These are phyloP conservation scores for Tolypocladium guangdongense DNA, from an alignment of 2,329 filamentous ascomycete genomes.

Conservation along the genomic window DNA sequence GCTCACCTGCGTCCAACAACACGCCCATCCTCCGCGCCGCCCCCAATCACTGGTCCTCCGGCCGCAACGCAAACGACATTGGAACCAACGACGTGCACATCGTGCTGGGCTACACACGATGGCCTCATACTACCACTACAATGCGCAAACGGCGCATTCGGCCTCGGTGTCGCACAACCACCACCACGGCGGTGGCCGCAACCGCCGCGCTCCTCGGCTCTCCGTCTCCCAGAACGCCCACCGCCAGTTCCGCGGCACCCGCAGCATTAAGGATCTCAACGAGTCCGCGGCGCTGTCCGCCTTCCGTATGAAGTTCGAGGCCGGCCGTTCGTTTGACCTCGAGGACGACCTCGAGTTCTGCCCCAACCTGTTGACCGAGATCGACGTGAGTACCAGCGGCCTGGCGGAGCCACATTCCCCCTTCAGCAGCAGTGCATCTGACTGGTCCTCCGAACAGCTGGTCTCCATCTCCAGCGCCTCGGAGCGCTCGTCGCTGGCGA, in stretches of 20 bases:
- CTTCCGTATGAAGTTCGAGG: slow-evolving; percentile 83
- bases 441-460: slow-evolving; percentile 46
- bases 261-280: slow-evolving; percentile 75
- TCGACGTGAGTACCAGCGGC: slow-evolving; percentile 57
- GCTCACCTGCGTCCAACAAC: neutral
- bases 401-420: slow-evolving; percentile 7
- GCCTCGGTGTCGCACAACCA: slow-evolving; percentile 60
- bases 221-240: slow-evolving; percentile 73
- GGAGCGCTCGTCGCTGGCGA: slow-evolving; percentile 89
- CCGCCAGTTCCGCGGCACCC: slow-evolving; percentile 76
- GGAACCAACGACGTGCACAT: neutral
- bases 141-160: slow-evolving; percentile 46
- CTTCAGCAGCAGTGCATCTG: slow-evolving; percentile 12
- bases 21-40: neutral
- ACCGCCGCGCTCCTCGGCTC: slow-evolving; percentile 71
- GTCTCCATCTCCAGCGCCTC: slow-evolving; percentile 88
- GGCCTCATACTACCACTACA: slow-evolving; percentile 55
- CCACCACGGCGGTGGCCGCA: slow-evolving; percentile 60
- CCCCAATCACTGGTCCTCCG: neutral
- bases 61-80: neutral
- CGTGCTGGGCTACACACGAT: slow-evolving; percentile 25
- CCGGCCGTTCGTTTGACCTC: slow-evolving; percentile 84
- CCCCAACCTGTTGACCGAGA: slow-evolving; percentile 82
- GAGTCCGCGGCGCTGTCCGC: slow-evolving; percentile 65
- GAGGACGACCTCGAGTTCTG: slow-evolving; percentile 96